phyloP scores from a whole-genome alignment of 1,284 basidiomycete genomes.

The Rhodofomes roseus region DNA sequence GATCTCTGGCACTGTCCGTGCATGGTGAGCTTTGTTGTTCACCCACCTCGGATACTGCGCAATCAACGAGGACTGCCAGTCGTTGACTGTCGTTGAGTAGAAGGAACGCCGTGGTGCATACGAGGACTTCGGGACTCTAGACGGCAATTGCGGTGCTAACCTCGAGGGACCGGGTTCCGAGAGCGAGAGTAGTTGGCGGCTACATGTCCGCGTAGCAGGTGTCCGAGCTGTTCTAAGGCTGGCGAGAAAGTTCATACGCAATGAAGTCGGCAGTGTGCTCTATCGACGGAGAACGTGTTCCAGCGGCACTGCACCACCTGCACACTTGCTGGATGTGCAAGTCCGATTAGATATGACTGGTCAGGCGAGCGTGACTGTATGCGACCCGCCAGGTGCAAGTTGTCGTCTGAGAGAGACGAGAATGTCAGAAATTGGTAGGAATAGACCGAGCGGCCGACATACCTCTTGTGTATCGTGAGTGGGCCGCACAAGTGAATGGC shows the following conservation, averaged over 20 bases:
- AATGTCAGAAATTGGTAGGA: background rate
- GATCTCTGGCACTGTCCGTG: constrained; percentile 12
- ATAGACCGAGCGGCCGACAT: background rate
- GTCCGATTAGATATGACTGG: background rate
- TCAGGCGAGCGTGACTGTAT: background rate
- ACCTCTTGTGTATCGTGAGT: background rate
- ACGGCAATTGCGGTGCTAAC: constrained; percentile 5
- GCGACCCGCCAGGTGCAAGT: background rate
- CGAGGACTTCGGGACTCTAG: constrained; percentile 3
- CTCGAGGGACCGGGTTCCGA: constrained; percentile 25
- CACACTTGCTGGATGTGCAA: background rate
- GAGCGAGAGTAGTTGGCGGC: constrained; percentile 13
- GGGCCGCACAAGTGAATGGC: constrained; percentile 9
- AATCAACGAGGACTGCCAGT: constrained; percentile 23
- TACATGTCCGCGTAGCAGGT: constrained; percentile 25
- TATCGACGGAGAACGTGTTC: background rate
- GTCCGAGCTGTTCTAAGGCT: constrained; percentile 19
- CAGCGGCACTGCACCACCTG: background rate
- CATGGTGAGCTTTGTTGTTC: constrained; percentile 16
- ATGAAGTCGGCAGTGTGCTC: background rate
- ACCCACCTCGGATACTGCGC: constrained; percentile 28
- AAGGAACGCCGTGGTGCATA: constrained; percentile 20
- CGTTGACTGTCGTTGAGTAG: constrained; percentile 28
- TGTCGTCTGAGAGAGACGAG: background rate
- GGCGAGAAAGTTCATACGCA: constrained; percentile 28